These are phyloP conservation scores for Trametes sp. DNA, from an alignment of 1,284 basidiomycete species.

Conservation along the genomic window DNA sequence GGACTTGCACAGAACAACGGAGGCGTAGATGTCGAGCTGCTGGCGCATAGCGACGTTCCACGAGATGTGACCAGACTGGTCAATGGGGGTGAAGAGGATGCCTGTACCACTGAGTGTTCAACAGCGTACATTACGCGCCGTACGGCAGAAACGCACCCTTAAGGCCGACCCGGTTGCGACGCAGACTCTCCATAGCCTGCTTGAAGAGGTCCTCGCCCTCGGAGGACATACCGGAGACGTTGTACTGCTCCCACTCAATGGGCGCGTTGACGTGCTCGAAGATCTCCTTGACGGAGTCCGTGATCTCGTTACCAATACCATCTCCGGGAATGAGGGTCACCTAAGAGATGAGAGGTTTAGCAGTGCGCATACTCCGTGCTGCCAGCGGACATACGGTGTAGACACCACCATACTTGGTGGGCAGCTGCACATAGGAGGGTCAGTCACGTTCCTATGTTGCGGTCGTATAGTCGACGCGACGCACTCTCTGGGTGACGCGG, in stretches of 20 bases:
- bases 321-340: constrained; percentile 97
- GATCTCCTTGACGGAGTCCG: constrained; percentile 98
- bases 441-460: constrained; percentile 44
- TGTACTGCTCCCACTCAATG: constrained; percentile 99
- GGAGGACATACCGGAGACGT: constrained; percentile 96
- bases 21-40: constrained; percentile 99
- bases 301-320: constrained; percentile 97
- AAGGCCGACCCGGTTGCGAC: constrained; percentile 97
- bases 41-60: constrained; percentile 99
- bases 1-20: constrained; percentile 97
- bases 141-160: constrained; percentile 75
- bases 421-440: constrained; percentile 57
- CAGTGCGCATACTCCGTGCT: constrained; percentile 34
- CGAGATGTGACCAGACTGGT: constrained; percentile 95
- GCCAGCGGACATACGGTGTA: constrained; percentile 70
- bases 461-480: constrained; percentile 38
- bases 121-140: constrained; percentile 1
- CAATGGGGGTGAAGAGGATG: constrained; percentile 98
- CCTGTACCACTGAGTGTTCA: constrained; percentile 56
- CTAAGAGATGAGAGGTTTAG: constrained; percentile 47
- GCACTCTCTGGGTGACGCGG: constrained; percentile 73
- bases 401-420: constrained; percentile 95
- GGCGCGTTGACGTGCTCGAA: constrained; percentile 98
- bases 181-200: constrained; percentile 96
- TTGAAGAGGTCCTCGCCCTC: constrained; percentile 96